Percentiles rank a stretch among this genome's conserved stretches.
Conservation (phyloP, 2,329 filamentous ascomycete species). For the Chrysoporthe austroafricana region DNA sequence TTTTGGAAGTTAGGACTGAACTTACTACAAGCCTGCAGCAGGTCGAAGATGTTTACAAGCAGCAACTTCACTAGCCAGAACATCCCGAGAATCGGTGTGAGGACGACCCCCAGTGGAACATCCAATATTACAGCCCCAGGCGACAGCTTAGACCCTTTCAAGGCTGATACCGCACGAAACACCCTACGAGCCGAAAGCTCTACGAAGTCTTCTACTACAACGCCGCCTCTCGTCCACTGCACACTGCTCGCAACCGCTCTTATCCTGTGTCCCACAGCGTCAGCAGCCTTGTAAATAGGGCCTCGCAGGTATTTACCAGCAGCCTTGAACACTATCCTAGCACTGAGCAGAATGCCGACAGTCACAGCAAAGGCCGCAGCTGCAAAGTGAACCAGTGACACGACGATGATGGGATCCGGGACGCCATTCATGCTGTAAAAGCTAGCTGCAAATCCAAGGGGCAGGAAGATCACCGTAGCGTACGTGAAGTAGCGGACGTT, state of each 20-base stretch:
- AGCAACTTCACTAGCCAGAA: neutral
- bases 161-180: neutral
- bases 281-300: too few relatives aligned
- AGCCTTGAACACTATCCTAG: neutral
- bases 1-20: neutral
- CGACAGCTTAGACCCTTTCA: neutral
- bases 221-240: neutral
- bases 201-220: neutral
- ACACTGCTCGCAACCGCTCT: neutral
- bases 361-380: conserved; percentile 16
- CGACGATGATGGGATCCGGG: conserved; percentile 29
- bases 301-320: too few relatives aligned
- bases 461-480: conserved; percentile 41
- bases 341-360: neutral
- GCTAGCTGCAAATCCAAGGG: conserved; percentile 37
- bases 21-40: neutral
- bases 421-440: conserved; percentile 39
- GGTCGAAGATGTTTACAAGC: neutral
- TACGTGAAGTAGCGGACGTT: conserved; percentile 41
- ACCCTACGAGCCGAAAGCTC: conserved; percentile 5
- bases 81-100: neutral
- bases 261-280: too few relatives aligned
- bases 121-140: neutral
- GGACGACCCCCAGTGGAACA: neutral
- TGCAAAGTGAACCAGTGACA: conserved; percentile 28